Percentiles rank a stretch among this genome's conserved stretches.
phyloP scores from a whole-genome alignment of 2,329 filamentous ascomycete genomes.

The Monilinia fructicola region DNA sequence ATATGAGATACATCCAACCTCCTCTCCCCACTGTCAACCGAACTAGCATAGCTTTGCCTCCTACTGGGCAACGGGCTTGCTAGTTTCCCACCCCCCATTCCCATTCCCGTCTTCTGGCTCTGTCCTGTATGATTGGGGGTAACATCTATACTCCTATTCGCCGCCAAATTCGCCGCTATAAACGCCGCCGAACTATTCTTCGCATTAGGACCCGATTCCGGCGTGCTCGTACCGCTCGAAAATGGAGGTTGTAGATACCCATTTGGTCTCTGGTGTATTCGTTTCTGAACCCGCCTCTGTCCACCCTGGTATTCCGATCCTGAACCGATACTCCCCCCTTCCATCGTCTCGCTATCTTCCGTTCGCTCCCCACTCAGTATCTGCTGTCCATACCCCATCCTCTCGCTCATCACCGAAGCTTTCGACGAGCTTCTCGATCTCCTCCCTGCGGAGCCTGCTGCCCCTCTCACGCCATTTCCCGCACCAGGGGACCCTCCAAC shows the following conservation, averaged over 20 bases:
- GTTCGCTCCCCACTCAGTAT: slow-evolving; percentile 24
- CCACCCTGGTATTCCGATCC: slow-evolving; percentile 4
- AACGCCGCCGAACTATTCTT: slow-evolving; percentile 49
- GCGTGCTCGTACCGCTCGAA: not conserved
- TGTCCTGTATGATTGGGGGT: slow-evolving; percentile 45
- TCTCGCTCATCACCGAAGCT: slow-evolving; percentile 14
- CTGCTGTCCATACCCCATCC: not conserved
- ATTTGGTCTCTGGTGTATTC: slow-evolving; percentile 14
- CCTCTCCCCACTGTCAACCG: slow-evolving; percentile 13
- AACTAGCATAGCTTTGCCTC: slow-evolving; percentile 18
- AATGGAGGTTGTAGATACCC: slow-evolving; percentile 10
- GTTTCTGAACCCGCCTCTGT: not conserved
- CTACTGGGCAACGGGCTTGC: slow-evolving; percentile 10
- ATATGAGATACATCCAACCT: slow-evolving; percentile 45
- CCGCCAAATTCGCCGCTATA: slow-evolving; percentile 61
- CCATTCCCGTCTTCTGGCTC: not conserved
- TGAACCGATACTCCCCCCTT: slow-evolving; percentile 1
- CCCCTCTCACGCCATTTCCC: not conserved
- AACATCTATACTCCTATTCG: slow-evolving; percentile 58
- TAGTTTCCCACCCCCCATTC: not conserved
- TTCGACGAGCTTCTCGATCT: slow-evolving; percentile 24
- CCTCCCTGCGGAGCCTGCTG: slow-evolving; percentile 1
- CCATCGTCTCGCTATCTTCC: slow-evolving; percentile 5
- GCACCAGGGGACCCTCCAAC: slow-evolving; percentile 1
- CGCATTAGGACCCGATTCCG: not conserved